Evolutionary conservation across 2,329 filamentous ascomycete genomes (phyloP).

Genomic region (Aspergillus amoenus): DNA sequence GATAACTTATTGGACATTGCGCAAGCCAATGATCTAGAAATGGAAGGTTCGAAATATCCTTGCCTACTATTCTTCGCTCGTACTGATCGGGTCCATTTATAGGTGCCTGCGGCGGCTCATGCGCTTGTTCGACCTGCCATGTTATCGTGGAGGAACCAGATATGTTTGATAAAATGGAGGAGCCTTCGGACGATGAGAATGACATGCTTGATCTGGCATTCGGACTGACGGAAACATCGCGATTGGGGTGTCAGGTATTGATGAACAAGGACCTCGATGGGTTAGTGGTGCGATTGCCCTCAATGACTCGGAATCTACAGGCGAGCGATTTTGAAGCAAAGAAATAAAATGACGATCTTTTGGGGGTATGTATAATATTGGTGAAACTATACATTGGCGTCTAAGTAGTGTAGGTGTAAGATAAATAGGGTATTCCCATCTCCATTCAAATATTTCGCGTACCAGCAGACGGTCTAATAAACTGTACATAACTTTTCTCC

Average conservation of each 20-base stretch:
- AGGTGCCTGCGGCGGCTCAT: constrained; percentile 90
- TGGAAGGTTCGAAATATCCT: constrained; percentile 68
- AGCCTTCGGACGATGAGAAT: constrained; percentile 78
- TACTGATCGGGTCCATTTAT: constrained; percentile 3
- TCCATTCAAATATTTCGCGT: constrained; percentile 23
- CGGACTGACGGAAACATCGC: constrained; percentile 79
- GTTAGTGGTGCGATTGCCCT: constrained; percentile 77
- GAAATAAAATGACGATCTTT: constrained; percentile 24
- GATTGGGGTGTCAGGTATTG: constrained; percentile 84
- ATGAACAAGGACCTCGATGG: constrained; percentile 92
- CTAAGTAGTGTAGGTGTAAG: constrained; percentile 1
- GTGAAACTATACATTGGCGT: constrained; percentile 8
- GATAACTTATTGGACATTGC: constrained; percentile 96
- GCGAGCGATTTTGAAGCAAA: constrained; percentile 77
- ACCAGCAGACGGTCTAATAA: constrained; percentile 18
- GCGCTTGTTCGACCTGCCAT: constrained; percentile 91
- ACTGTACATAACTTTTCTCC: constrained; percentile 29
- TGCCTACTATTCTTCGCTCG: neutral
- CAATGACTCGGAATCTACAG: constrained; percentile 94
- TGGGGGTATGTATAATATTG: constrained; percentile 12
- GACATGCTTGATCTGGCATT: constrained; percentile 91
- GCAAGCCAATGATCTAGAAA: constrained; percentile 90
- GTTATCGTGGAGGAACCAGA: constrained; percentile 75
- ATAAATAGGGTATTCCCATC: constrained; percentile 26
- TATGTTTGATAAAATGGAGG: constrained; percentile 74